These are phyloP conservation scores for Phanerochaete carnosa DNA, from an alignment of 768 basidiomycete genomes.

Conservation along the genomic window DNA sequence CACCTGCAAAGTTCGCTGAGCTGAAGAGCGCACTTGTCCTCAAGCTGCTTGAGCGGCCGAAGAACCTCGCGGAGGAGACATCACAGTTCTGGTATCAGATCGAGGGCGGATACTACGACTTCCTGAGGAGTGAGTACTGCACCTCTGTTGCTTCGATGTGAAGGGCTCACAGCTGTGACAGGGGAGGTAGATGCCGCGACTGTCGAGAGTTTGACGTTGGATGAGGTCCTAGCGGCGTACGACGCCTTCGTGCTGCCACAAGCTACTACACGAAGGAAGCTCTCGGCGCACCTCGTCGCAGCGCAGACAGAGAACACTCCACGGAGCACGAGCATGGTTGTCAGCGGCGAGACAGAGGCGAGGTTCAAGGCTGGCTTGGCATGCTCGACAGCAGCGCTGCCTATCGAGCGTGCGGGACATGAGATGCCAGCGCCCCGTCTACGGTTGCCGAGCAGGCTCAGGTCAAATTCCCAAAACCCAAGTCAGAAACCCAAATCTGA, in stretches of 20 bases:
- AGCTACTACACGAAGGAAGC: constrained; percentile 18
- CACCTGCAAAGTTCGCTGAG: constrained; percentile 7
- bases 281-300: constrained; percentile 22
- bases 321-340: not conserved
- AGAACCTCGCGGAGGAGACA: constrained; percentile 24
- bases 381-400: constrained; percentile 19
- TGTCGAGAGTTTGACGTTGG: constrained; percentile 13
- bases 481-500: no score
- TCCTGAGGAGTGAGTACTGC: constrained; percentile 19
- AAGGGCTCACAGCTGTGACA: not conserved
- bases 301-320: constrained; percentile 11
- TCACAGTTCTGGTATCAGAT: constrained; percentile 23
- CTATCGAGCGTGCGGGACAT: constrained; percentile 5
- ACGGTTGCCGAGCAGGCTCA: no score
- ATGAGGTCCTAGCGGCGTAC: constrained; percentile 17
- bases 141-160: not conserved
- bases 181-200: constrained; percentile 17
- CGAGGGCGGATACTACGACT: constrained; percentile 20
- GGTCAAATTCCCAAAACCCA: no score
- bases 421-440: not conserved
- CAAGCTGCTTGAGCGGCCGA: constrained; percentile 20
- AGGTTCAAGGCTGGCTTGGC: constrained; percentile 19
- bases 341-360: not conserved
- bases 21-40: constrained; percentile 22
- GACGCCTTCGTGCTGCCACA: constrained; percentile 18